Conservation (phyloP, 2,329 filamentous ascomycete species). For the Colletotrichum euphorbiae region DNA sequence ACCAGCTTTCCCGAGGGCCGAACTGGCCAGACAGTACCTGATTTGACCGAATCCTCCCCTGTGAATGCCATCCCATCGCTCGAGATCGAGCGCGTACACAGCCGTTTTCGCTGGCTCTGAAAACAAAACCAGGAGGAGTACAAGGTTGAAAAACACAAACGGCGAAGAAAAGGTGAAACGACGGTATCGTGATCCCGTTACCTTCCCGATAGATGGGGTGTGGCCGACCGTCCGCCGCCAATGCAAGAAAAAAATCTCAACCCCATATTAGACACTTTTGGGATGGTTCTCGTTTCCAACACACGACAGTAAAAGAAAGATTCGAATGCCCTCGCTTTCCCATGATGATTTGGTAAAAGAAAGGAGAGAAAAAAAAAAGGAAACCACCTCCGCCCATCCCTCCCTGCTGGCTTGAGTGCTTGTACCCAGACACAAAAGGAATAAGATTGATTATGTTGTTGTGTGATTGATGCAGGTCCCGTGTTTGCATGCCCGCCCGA, state of each 20-base stretch:
- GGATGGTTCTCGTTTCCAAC: slow-evolving; percentile 27
- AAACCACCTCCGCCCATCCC: background rate
- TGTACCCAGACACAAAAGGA: background rate
- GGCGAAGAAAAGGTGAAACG: background rate
- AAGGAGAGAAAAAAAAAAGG: background rate
- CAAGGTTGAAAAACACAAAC: background rate
- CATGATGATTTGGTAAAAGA: slow-evolving; percentile 19
- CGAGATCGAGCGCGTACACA: background rate
- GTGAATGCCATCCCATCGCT: background rate
- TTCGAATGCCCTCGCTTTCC: slow-evolving; percentile 31
- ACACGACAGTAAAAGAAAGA: background rate
- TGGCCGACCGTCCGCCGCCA: background rate
- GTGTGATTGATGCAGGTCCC: slow-evolving; percentile 18
- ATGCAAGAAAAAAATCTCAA: slow-evolving; percentile 14
- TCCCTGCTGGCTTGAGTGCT: slow-evolving; percentile 7
- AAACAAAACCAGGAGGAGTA: background rate
- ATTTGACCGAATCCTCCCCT: background rate
- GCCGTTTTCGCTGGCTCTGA: background rate
- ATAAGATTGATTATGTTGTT: slow-evolving; percentile 1
- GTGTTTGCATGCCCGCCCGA: slow-evolving; percentile 7
- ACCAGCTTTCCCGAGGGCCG: background rate
- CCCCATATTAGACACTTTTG: slow-evolving; percentile 4
- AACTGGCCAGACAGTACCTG: background rate
- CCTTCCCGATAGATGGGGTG: background rate
- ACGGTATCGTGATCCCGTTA: no score